Base-by-base conservation (phyloP, 2,329 filamentous ascomycete species). In the Colletotrichum lentis region DNA sequence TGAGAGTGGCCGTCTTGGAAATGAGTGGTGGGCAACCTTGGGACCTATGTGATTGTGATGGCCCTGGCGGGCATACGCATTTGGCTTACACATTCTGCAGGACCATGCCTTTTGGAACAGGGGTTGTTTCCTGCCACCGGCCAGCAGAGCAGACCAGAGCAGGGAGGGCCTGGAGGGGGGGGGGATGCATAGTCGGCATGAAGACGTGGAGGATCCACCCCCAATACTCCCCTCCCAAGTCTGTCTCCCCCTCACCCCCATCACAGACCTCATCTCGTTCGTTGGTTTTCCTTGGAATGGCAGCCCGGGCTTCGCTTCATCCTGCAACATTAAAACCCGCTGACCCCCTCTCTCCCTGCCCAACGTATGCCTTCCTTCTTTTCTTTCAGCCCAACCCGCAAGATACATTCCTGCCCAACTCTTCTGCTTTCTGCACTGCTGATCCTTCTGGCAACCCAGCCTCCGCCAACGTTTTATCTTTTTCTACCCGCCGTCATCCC, bases 321-420 rank as follows among this genome's bases (percentile, higher is more conserved):
- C 53, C 67, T 65, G 69, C 67, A 69, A 71, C 67, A 77, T 79
- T 79, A 80, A 80, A 80, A 79, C 74, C 77, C 77, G 74, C 75
- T 74, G 72, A 72, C 74, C 77, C 76, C 78, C 78, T 75, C 75
- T 76, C 73, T 73, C 61, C 54, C 74, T 77, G 77, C 77, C 78
- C 78, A 77, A 80, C 74, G 73, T 65, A 69, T 47, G 69, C 62
- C 74, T 73, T 71, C 74, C 73, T 73, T 76, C 73, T 72, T 76
- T 72, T 74, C 73, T 76, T 74, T 75, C 76, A 74, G 77, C 78
- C 77, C 77, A 79, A 78, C 74, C 67, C 69, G 67, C 70, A 66
- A 67, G 41, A 47, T 27, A 53, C 63, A 56, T 72, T 71, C 57
- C 68, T 73, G 71, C 73, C 73, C 71, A 74, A 73, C 69, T 61